These are phyloP conservation scores for Yarrowia keelungensis DNA, from an alignment of 805 yeast species.

Conservation along the genomic window DNA sequence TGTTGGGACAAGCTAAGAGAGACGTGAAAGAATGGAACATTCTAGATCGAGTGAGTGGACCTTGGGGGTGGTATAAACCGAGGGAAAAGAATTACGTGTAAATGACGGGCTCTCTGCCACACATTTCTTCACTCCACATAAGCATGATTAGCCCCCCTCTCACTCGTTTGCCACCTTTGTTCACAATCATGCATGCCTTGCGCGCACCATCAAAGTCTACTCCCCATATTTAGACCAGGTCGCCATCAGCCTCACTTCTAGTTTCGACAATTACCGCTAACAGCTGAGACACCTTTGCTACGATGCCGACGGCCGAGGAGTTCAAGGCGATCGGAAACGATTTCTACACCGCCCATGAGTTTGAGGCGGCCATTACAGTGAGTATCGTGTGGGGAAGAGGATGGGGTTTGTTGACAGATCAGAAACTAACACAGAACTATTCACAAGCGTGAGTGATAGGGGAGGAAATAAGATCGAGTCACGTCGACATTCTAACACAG, in stretches of 20 bases:
- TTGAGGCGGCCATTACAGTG: slow-evolving; percentile 22
- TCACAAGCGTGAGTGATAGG: slow-evolving; percentile 27
- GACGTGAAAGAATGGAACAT: neutral
- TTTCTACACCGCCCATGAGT: slow-evolving; percentile 16
- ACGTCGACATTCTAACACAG: slow-evolving; percentile 9
- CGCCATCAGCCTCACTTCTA: neutral
- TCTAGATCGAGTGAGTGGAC: neutral
- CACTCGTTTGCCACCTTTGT: neutral
- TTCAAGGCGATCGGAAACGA: slow-evolving; percentile 31
- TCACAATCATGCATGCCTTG: slow-evolving; percentile 14
- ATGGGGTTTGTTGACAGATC: neutral
- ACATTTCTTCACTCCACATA: no score
- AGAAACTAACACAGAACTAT: slow-evolving; percentile 26
- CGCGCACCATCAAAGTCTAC: slow-evolving; percentile 29
- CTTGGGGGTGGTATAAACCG: neutral
- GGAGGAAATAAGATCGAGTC: neutral
- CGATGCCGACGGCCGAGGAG: slow-evolving; percentile 30
- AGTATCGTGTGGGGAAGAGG: neutral
- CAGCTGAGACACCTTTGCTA: neutral
- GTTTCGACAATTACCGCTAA: neutral
- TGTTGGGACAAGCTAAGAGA: slow-evolving; percentile 1
- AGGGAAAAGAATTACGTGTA: neutral
- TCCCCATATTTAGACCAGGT: neutral
- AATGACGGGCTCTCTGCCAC: no score
- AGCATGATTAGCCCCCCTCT: no score